A percentile compares a stretch with the other conserved stretches of the same genome.
Conservation (phyloP, 345 rosid species). For the Diplotaxis tenuifolia region DNA sequence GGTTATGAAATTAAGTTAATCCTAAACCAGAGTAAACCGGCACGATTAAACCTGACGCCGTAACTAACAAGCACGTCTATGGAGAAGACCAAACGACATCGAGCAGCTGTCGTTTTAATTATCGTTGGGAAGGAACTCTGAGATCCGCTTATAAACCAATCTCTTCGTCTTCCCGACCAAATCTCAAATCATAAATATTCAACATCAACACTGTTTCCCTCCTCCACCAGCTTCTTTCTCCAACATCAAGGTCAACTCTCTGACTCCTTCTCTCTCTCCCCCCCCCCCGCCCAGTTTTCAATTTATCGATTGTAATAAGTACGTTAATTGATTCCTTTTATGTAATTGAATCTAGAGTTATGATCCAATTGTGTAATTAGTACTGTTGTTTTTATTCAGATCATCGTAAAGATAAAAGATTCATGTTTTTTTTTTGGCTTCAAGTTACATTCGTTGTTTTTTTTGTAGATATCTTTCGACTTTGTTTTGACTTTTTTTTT, state of each 20-base stretch:
- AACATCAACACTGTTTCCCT: neutral
- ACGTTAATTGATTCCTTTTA: neutral
- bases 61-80: neutral
- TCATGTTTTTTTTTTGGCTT: too few species aligned
- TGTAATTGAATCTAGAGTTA: neutral
- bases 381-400: too few species aligned
- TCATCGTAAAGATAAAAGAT: too few species aligned
- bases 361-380: too few species aligned
- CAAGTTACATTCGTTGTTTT: too few species aligned
- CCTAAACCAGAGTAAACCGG: neutral
- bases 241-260: constrained; percentile 4
- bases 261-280: neutral
- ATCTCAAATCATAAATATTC: neutral
- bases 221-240: neutral
- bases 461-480: too few species aligned
- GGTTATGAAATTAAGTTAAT: neutral
- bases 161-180: neutral
- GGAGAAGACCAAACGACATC: constrained; percentile 16
- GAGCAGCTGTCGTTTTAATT: neutral
- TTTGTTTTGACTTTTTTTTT: too few species aligned
- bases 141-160: neutral
- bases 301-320: neutral
- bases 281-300: neutral
- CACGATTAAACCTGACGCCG: neutral
- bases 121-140: neutral